A percentile compares a stretch with the other conserved stretches of the same genome.
phyloP scores from a whole-genome alignment of 2,329 filamentous ascomycete genomes.

The Fusarium siculi region DNA sequence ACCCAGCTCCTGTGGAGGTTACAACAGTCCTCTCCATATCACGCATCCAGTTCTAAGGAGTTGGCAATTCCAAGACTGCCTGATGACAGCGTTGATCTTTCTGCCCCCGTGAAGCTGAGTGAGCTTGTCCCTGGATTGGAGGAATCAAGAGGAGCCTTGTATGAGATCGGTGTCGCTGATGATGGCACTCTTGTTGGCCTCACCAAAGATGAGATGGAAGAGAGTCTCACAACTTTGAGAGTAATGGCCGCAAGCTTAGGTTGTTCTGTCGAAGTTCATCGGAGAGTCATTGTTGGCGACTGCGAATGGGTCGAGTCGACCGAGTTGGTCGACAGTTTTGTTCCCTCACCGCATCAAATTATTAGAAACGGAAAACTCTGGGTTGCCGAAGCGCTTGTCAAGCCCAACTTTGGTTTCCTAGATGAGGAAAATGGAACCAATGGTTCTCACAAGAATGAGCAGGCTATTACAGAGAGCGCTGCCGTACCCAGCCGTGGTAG shows the following conservation, averaged over 20 bases:
- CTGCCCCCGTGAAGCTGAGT: conserved; percentile 59
- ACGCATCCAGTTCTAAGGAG: conserved; percentile 80
- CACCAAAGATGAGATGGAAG: conserved; percentile 89
- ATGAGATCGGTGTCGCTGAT: conserved; percentile 96
- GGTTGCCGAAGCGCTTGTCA: conserved; percentile 92
- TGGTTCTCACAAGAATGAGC: neutral
- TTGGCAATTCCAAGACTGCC: conserved; percentile 80
- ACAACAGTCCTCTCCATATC: conserved; percentile 93
- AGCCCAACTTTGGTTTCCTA: conserved; percentile 69
- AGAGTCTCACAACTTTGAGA: conserved; percentile 85
- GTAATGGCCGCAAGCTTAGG: conserved; percentile 94
- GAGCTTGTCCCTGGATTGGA: conserved; percentile 83
- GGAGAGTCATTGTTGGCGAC: conserved; percentile 84
- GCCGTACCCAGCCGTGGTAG: conserved; percentile 54
- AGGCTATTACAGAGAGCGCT: conserved; percentile 14
- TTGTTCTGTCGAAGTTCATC: conserved; percentile 83
- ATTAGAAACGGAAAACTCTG: conserved; percentile 69
- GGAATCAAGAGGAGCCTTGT: conserved; percentile 91
- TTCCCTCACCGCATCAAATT: conserved; percentile 34
- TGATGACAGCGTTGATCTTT: conserved; percentile 64
- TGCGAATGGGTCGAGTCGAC: conserved; percentile 75
- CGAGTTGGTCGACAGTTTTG: conserved; percentile 44
- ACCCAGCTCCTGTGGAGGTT: conserved; percentile 95
- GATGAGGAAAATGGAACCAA: conserved; percentile 13
- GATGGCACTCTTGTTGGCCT: conserved; percentile 91